Evolutionary conservation across 225 moss, liverwort and hornwort genomes (phyloP).

Genomic region (Sphagnum contortum): DNA sequence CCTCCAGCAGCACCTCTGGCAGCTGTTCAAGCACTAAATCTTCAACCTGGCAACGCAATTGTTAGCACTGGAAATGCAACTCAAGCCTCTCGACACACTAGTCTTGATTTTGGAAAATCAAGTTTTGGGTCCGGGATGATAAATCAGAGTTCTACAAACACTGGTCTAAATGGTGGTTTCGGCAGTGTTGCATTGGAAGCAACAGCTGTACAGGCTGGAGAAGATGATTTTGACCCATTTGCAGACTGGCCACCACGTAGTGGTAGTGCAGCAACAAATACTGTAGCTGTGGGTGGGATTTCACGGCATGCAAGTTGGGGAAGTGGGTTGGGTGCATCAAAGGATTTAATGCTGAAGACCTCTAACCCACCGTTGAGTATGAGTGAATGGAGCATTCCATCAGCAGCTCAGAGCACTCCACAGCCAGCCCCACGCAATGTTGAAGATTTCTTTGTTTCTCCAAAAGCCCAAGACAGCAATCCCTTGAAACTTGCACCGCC

Average conservation of each 20-base stretch:
- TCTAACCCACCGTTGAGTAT: constrained; percentile 44
- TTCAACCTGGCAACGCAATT: constrained; percentile 4
- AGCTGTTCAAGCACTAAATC: constrained; percentile 3
- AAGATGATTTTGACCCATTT: constrained; percentile 60
- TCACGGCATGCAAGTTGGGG: constrained; percentile 28
- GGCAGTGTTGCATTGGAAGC: background rate
- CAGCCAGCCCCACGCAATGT: constrained; percentile 37
- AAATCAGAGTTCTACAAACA: constrained; percentile 11
- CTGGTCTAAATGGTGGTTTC: constrained; percentile 1
- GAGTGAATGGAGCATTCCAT: constrained; percentile 51
- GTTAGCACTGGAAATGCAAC: no score
- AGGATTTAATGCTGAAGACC: constrained; percentile 28
- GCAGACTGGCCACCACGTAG: constrained; percentile 73
- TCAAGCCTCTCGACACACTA: background rate
- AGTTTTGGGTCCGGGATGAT: constrained; percentile 11
- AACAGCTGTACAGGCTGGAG: constrained; percentile 9
- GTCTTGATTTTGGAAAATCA: constrained; percentile 19
- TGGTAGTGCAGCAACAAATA: constrained; percentile 12
- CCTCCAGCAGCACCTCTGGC: constrained; percentile 42
- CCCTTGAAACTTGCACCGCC: constrained; percentile 75
- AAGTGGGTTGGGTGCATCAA: constrained; percentile 39
- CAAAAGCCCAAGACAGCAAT: constrained; percentile 24
- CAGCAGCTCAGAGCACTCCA: constrained; percentile 11
- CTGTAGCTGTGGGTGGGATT: constrained; percentile 11
- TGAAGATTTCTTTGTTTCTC: constrained; percentile 42